Base-by-base conservation (phyloP, 2,329 filamentous ascomycete species). In the Metarhizium album region DNA sequence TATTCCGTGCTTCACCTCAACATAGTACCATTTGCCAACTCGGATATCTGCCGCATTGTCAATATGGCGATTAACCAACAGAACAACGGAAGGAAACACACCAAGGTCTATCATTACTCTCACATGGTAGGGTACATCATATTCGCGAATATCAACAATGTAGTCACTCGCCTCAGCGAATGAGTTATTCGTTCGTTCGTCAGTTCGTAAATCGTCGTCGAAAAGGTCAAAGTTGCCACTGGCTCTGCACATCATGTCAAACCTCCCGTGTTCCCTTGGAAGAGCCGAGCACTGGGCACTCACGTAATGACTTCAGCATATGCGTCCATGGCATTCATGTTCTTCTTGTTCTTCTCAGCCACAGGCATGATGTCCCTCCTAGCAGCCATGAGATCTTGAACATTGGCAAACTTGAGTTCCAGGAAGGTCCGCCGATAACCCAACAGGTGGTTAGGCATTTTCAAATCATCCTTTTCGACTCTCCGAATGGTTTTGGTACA, bases 111-210 rank as follows among this genome's bases (percentile, higher is more conserved):
- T 98, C 70, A 94, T 87, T 72, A 98, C 91, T 79, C 93, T 83
- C 64, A 98, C 93, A 75, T 98, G 93, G 74, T 98, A 98, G 57
- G 93, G 94, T 62, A 98, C 94, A 70, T 98, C 93, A 70, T 95
- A 98, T 74, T 98, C 93, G 76, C 93, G 84, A 67, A 98, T 95
- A 78, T 98, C 94, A 72, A 96, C 80, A 77, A 98, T 90, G 69
- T 85, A 96, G 76, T 97, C 91, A 76, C 90, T 95, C 53, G 91
- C 90, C 69, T 97, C 90, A 59, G 84, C 76, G 72, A 89, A 84
- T 58, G 76, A 75, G 67, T 78, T 79, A 74, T 84, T 90, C 72
- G 77, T 75, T 78, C 84, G 83, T 83, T 78, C 80, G 68, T 93
- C 86, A 67, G 90, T 80, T 79, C 87, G 79, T 78, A 73, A 74